Evolutionary conservation across 2,329 filamentous ascomycete genomes (phyloP), one percentile per base, ranked within the genome.

Genomic region (Trichoderma koningiopsis): DNA sequence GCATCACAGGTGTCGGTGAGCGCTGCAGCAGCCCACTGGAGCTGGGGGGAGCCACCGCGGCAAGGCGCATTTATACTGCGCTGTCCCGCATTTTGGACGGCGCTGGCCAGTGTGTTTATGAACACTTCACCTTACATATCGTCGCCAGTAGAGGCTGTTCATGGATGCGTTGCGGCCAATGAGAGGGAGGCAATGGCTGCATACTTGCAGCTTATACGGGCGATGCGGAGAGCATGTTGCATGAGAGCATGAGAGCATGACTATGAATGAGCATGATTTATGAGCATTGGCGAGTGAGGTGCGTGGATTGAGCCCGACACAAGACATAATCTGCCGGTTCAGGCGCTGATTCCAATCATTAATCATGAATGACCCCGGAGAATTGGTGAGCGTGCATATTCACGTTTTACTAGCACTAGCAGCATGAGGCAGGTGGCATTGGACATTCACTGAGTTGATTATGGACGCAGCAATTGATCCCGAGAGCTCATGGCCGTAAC

Each of bases 1-100:
- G 67, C 49, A 64, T 63, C 58, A 60, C 67, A 69, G 67, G 67
- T 70, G 68, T 70, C 68, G 68, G 68, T 70, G 68, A 70, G 57
- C 60, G 53, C 47, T 69, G 68, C 59, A 66, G 40, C 22, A 62
- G 66, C n/a, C 49, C 64, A 59, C 64, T 67, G 58, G 55, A 55
- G 58, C 64, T 55, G 64, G 64, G 64, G 63, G 63, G 52, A 14
- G 37, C 24, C 43, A n/a, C 29, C 35, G 27, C 24, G 52, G 24
- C 37, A 33, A 47, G 29, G 27, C n/a, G 37, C 53, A 37, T 29
- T 59, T 31, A 57, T 57, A 57, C 27, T 57, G 64, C 52, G 64
- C 29, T 67, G 64, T 67, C 64, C 64, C 64, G 64, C 64, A 67
- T 35, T 66, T 27, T 49, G 11, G n/a, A 52, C 64, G 16, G 19